Evolutionary conservation across 176 grass and related monocot species (phyloP).

Genomic region (Phyllostachys edulis): DNA sequence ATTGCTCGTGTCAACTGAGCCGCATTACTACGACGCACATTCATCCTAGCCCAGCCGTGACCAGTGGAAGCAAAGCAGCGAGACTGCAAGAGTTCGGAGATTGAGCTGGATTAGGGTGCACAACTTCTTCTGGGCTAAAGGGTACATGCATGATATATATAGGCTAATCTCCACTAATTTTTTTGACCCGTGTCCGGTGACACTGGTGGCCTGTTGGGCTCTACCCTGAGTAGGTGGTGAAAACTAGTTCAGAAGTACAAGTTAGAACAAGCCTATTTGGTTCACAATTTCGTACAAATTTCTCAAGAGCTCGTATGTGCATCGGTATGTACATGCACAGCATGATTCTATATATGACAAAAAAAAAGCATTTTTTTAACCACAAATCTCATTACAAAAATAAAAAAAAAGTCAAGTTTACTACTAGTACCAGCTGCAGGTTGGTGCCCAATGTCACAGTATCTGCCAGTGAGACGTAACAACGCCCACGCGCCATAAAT

Average conservation of each 20-base stretch:
- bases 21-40: no score
- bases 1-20: no score
- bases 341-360: no score
- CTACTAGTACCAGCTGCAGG: neutral
- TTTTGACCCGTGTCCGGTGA: no score
- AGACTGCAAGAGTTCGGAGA: no score
- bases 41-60: no score
- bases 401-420: neutral
- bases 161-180: no score
- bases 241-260: neutral
- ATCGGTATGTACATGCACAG: neutral
- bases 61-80: no score
- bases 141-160: no score
- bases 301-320: neutral
- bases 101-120: no score
- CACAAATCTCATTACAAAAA: neutral
- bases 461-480: constrained; percentile 21
- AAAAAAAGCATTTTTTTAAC: neutral
- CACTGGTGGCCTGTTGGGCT: no score
- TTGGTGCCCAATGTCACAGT: neutral
- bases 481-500: constrained; percentile 16
- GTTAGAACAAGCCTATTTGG: neutral
- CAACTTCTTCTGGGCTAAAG: no score
- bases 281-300: neutral
- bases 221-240: neutral